Evolutionary conservation across 1,139 yeast genomes (phyloP), one percentile per base, ranked within the genome.

Genomic region (Saccharomyces pastorianus): DNA sequence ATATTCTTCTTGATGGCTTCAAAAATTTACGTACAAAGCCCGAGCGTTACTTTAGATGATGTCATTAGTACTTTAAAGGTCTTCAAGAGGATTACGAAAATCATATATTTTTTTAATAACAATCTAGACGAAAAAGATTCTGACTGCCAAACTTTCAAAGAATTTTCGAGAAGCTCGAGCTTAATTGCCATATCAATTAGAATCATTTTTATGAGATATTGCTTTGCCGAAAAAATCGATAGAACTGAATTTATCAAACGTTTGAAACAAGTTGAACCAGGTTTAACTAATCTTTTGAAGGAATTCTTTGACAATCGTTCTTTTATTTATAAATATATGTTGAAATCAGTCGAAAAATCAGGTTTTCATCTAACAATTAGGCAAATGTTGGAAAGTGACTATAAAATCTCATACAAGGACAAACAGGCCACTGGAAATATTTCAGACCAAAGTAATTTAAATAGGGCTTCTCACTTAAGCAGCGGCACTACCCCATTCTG

Each of bases 311-410:
- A 65, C 52, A 58, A 64, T 6, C 61, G 61, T 31, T 65, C 69
- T 3, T 55, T 53, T 7, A 51, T 58, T 14, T 67, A 60, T 50
- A 61, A 60, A 47, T 59, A 58, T 20, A 52, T 64, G 31, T 56
- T 63, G 55, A 54, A 54, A 27, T 61, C 67, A 1, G 62, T 61
- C 6, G 59, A 63, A 47, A 63, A 60, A 48, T 60, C 66, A 4
- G 68, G 69, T 2, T 61, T 65, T 48, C 69, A 64, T 52, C 51
- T 66, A 20, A 61, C 58, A 25, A 56, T 66, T 6, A 59, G 54
- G 44, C 62, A 59, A 46, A 60, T 65, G 56, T 51, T 65, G 6
- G 65, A 61, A 47, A 52, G 51, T 17, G 44, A 38, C 25, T 38
- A 38, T 20, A 38, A 38, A 38, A 17, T 38, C 11, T 38, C 11